Percentiles rank a stretch among this genome's conserved stretches.
Evolutionary conservation across 1,284 basidiomycete genomes (phyloP).

Genomic region (Apiotrichum akiyoshidainum): DNA sequence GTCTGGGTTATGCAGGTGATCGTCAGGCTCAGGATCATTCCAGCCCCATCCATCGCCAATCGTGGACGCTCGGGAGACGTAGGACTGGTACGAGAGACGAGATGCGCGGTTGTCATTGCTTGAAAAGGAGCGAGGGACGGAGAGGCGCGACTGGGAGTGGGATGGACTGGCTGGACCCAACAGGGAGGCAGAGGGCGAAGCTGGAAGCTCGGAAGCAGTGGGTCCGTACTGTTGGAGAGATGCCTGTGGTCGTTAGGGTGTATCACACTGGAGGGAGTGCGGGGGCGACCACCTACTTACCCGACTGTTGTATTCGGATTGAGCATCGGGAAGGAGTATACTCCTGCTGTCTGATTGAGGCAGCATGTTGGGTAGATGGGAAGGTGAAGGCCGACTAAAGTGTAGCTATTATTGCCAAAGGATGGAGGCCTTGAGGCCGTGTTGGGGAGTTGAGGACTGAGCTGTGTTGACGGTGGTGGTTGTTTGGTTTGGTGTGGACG

Average conservation of each 20-base stretch:
- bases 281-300: neutral
- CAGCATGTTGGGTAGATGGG: neutral
- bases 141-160: constrained; percentile 8
- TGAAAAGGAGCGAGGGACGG: constrained; percentile 8
- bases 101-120: constrained; percentile 2
- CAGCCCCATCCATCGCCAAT: constrained; percentile 20
- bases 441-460: no score
- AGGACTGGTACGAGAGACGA: neutral
- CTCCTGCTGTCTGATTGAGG: neutral
- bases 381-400: neutral
- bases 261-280: neutral
- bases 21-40: constrained; percentile 48
- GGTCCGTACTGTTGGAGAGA: constrained; percentile 37
- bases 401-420: no score
- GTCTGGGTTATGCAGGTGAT: constrained; percentile 53
- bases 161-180: constrained; percentile 20
- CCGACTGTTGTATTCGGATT: neutral
- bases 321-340: neutral
- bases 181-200: constrained; percentile 27
- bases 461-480: no score
- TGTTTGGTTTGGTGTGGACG: no score
- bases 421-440: no score
- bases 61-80: constrained; percentile 5
- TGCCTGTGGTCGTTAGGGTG: neutral
- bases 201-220: constrained; percentile 27